phyloP scores from a whole-genome alignment of 2,329 filamentous ascomycete species.

The Fusarium abutilonis region DNA sequence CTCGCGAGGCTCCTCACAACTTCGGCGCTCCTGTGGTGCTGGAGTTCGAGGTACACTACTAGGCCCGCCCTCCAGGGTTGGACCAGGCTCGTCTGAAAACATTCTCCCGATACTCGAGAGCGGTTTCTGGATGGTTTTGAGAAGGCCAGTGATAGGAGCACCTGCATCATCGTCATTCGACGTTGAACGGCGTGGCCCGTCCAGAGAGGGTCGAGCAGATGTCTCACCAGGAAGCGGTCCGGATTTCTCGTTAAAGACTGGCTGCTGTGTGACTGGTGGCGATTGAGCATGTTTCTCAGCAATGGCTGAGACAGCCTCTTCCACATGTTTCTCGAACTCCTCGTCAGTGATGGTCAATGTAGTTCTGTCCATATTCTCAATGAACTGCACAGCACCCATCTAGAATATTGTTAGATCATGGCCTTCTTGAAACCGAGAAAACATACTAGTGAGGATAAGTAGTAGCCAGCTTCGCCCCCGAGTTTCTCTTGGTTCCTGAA shows the following conservation, averaged over 20 bases:
- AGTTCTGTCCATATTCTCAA: slow-evolving; percentile 95
- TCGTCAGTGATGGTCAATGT: slow-evolving; percentile 92
- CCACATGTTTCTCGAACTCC: slow-evolving; percentile 96
- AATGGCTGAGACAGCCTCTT: slow-evolving; percentile 93
- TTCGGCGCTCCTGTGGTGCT: slow-evolving; percentile 49
- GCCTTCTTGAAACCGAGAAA: not conserved
- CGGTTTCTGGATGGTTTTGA: slow-evolving; percentile 90
- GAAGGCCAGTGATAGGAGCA: slow-evolving; percentile 82
- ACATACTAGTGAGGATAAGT: slow-evolving; percentile 87
- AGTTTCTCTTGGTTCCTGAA: slow-evolving; percentile 98
- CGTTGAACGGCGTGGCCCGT: slow-evolving; percentile 63
- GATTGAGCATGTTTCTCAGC: slow-evolving; percentile 80
- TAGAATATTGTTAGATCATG: slow-evolving; percentile 46
- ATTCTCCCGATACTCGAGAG: slow-evolving; percentile 93
- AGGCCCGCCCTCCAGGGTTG: slow-evolving; percentile 47
- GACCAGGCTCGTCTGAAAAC: slow-evolving; percentile 76
- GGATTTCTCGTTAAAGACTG: slow-evolving; percentile 58
- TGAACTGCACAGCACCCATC: slow-evolving; percentile 95
- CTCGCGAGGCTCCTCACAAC: slow-evolving; percentile 46
- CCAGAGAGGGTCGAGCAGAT: slow-evolving; percentile 56
- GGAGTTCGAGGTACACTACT: slow-evolving; percentile 52
- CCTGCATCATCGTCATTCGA: slow-evolving; percentile 63
- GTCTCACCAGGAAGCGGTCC: slow-evolving; percentile 40
- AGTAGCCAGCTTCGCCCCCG: slow-evolving; percentile 97
- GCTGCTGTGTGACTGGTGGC: slow-evolving; percentile 53